Evolutionary conservation across 495 filamentous ascomycete genomes (phyloP), one percentile per base, ranked within the genome.

Genomic region (Aeminium ludgeri): DNA sequence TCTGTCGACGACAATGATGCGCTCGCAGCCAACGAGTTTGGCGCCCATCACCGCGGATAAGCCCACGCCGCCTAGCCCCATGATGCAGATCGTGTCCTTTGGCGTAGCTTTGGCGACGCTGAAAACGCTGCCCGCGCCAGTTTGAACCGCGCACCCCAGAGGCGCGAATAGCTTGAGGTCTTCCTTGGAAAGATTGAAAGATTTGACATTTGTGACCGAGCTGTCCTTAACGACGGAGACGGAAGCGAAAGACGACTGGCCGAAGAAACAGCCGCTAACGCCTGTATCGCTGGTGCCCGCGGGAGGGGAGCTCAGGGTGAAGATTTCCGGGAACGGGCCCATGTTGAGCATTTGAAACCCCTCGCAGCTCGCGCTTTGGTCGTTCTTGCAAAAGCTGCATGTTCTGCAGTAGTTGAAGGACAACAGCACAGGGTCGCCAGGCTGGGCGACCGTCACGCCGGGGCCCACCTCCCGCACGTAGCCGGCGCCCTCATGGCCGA

Each of bases 91-190:
- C 20, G 39, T 37, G 20, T 53, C 46, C 5, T 49, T 31, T 13
- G 30, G 15, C 5, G 30, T 44, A 3, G 52, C 46, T 34, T 47
- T 30, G 16, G 52, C 45, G 10, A 32, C 36, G 35, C 53, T 57
- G 37, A 50, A 20, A 13, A 57, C 44, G 10, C 49, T 46, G 15
- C 62, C 61, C 15, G 50, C 53, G 7, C 63, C 63, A 6, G 63
- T 66, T 47, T 60, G 57, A 23, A 64, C 51, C 2, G 59, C 63
- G 34, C 63, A 65, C 6, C 62, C 63, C 29, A 66, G 53, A 2
- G 63, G 61, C 6, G 63, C 54, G 18, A 60, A 55, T 1, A 61
- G 34, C 8, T 47, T 44, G 36, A 63, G 31, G 15, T 55, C 44
- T 8, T 56, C 30, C 2, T 52, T 46, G 37, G 40, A 20, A 12